Percentiles rank a stretch among this genome's conserved stretches.
These are phyloP conservation scores for Microascus cirrosus DNA, from an alignment of 2,329 filamentous ascomycete genomes.

Conservation along the genomic window DNA sequence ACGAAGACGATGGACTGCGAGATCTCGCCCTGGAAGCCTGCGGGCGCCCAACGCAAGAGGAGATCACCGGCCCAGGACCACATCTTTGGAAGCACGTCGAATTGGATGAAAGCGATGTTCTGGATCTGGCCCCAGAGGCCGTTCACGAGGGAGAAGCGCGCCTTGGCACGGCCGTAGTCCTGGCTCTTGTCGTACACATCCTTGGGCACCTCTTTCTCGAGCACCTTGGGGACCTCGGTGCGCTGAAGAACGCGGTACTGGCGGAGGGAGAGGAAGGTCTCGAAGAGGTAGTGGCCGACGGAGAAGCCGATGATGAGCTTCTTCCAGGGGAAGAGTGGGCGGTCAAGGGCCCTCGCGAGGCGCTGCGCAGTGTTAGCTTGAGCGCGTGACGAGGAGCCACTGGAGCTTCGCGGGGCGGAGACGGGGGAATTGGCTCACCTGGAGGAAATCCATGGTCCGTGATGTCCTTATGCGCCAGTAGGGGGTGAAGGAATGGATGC, in stretches of 20 bases:
- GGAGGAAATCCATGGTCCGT: conserved; percentile 5
- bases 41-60: conserved; percentile 63
- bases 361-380: conserved; percentile 27
- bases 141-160: conserved; percentile 73
- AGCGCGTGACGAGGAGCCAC: neutral
- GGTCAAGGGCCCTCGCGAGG: conserved; percentile 79
- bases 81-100: conserved; percentile 79
- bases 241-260: conserved; percentile 76
- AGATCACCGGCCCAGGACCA: conserved; percentile 74
- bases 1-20: conserved; percentile 88
- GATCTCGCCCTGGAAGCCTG: conserved; percentile 80
- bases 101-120: conserved; percentile 81
- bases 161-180: conserved; percentile 83
- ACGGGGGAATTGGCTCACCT: neutral
- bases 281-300: conserved; percentile 79
- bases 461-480: neutral
- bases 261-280: conserved; percentile 77
- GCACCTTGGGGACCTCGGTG: conserved; percentile 44
- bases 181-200: conserved; percentile 92
- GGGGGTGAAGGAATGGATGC: conserved; percentile 3
- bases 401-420: conserved; percentile 4
- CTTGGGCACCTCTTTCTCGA: conserved; percentile 78
- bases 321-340: conserved; percentile 95
- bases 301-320: conserved; percentile 91
- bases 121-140: conserved; percentile 79